Evolutionary conservation across 805 yeast species (phyloP), one percentile per base, ranked within the genome.

Genomic region (Candida germanica): DNA sequence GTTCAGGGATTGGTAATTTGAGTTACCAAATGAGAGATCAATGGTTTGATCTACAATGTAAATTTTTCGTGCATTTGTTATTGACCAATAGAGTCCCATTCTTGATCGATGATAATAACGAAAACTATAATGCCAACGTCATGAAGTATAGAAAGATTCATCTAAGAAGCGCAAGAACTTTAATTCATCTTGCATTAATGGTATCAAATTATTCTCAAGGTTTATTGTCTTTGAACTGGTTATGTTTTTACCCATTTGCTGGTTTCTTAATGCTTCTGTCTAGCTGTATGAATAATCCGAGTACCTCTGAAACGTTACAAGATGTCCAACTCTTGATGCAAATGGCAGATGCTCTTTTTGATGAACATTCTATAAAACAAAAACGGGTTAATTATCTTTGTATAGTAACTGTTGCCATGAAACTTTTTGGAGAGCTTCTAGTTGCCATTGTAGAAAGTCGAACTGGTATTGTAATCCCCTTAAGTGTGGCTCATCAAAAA

Each of bases 61-160:
- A 49, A 5, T 61, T 44, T 39, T 58, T 58, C 38, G 43, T 51
- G 12, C 61, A 60, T 36, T 39, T 58, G 24, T 42, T 54, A 44
- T 39, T 54, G 6, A 44, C 61, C 11, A 62, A 63, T 40, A 38
- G 67, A 26, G 55, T 59, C 3, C 66, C 66, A 12, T 56, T 58
- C 40, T 28, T 52, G 23, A 53, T 38, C 37, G 43, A 12, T 30
- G 31, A 24, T 6, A 26, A 22, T 1, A 31, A 31, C 2, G 51
- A 49, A 6, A 46, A 35, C 3, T n/a, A n/a, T n/a, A 48, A 44
- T 7, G 12, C 31, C 7, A 47, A 45, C 4, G 45, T 48, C 33
- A 26, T 46, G 6, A 35, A 31, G 13, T 57, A 43, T 35, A 49
- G 61, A 3, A 51, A 50, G 28, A 38, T 56, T 6, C 51, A 61